Base-by-base conservation (phyloP, 2,329 filamentous ascomycete genomes). In the Phoma sp. region DNA sequence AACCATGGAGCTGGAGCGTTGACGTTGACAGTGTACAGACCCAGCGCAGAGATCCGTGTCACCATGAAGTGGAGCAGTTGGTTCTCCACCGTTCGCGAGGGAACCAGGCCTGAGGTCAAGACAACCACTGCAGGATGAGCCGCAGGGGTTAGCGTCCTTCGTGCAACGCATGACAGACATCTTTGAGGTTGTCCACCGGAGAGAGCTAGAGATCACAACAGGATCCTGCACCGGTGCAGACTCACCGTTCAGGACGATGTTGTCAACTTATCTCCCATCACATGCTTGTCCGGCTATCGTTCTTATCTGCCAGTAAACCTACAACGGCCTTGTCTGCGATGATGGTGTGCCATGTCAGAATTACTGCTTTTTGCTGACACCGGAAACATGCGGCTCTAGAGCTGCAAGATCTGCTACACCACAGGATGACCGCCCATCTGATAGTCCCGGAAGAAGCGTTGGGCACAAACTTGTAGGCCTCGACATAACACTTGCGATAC, bases 21-120 rank as follows among this genome's bases (percentile, higher is more conserved):
- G 32, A 53, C 43, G 17, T 14, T 42, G 42, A 38, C 37, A 33
- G 42, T 23, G n/a, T 53, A 14, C 33, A 48, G 43, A 28, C 43
- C 37, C 43, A 53, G 50, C 28, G 10, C 17, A 43, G 12, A 26
- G 21, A 23, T 45, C 10, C 9, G 20, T 45, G 39, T 54, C 33
- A 48, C 51, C 32, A 29, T n/a, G 9, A 17, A 39, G 38, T 39
- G 38, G 32, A 15, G 28, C 11, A 10, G 21, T 43, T 20, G 25
- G 17, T 46, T 14, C 18, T 1, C 38, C 37, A 48, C 43, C 32
- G 38, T 48, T 33, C 51, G 28, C 45, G 10, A 14, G 10, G 21
- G 26, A 14, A 43, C 28, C 20, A 28, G n/a, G 32, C 21, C 32
- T 21, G 42, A 15, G 18, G 12, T 47, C 23, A 48, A 43, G 37